Evolutionary conservation across 345 rosid genomes (phyloP).

Genomic region (Linum usitatissimum): DNA sequence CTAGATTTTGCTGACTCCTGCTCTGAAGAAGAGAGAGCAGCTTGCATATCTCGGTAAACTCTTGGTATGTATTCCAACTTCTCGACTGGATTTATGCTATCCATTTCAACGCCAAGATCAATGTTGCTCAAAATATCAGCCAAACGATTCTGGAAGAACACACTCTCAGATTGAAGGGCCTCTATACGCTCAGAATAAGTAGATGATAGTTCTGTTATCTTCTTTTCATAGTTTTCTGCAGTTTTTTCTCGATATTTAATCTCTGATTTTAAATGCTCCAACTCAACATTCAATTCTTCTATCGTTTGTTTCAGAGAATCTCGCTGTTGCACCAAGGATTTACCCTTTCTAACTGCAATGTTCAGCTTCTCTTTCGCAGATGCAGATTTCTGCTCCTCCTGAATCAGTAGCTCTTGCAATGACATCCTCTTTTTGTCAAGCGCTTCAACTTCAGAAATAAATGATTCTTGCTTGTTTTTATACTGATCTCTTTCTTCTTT

Average conservation of each 20-base stretch:
- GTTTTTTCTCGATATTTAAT: slow-evolving; percentile 38
- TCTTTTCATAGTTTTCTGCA: slow-evolving; percentile 48
- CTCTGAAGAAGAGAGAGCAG: slow-evolving; percentile 43
- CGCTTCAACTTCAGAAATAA: slow-evolving; percentile 47
- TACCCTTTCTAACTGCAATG: slow-evolving; percentile 94
- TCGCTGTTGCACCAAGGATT: slow-evolving; percentile 79
- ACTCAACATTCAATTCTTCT: slow-evolving; percentile 55
- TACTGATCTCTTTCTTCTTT: slow-evolving; percentile 65
- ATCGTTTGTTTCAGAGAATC: slow-evolving; percentile 65
- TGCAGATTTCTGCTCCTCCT: slow-evolving; percentile 81
- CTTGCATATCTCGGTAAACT: slow-evolving; percentile 44
- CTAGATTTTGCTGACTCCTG: slow-evolving; percentile 67
- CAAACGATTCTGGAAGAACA: slow-evolving; percentile 41
- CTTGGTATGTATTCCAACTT: slow-evolving; percentile 47
- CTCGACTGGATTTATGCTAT: slow-evolving; percentile 42
- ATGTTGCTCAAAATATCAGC: slow-evolving; percentile 41
- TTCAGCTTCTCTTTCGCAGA: slow-evolving; percentile 76
- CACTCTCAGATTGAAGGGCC: slow-evolving; percentile 54
- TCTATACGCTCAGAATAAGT: slow-evolving; percentile 36
- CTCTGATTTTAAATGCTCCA: slow-evolving; percentile 57
- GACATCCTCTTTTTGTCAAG: slow-evolving; percentile 44
- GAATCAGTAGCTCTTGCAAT: slow-evolving; percentile 51
- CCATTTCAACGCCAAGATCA: slow-evolving; percentile 47
- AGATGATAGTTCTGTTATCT: slow-evolving; percentile 38
- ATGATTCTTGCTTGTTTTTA: slow-evolving; percentile 46